These are phyloP conservation scores for Coleophoma cylindrospora DNA, from an alignment of 2,329 filamentous ascomycete genomes.

Conservation along the genomic window DNA sequence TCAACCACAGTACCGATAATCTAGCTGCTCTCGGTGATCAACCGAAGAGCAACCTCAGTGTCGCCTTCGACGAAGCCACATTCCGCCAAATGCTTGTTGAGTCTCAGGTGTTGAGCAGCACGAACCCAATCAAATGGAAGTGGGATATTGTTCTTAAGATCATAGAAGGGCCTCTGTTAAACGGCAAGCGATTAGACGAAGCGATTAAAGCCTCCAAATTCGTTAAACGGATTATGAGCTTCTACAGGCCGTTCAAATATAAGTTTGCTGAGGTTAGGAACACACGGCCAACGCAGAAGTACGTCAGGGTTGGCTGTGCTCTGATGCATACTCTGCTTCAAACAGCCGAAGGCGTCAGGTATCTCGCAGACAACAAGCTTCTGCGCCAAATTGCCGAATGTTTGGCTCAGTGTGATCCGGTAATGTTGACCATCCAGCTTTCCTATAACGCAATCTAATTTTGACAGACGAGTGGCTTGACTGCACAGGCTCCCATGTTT, in stretches of 20 bases:
- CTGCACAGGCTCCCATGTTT: conserved; percentile 84
- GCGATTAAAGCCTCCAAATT: conserved; percentile 95
- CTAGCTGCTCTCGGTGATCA: conserved; percentile 51
- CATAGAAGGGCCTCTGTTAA: conserved; percentile 87
- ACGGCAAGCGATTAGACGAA: conserved; percentile 87
- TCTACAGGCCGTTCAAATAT: conserved; percentile 95
- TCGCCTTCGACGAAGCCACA: conserved; percentile 54
- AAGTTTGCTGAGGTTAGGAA: conserved; percentile 88
- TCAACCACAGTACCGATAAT: conserved; percentile 35
- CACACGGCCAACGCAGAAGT: conserved; percentile 89
- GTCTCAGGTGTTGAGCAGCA: conserved; percentile 80
- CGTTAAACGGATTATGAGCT: conserved; percentile 88
- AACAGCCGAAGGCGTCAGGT: conserved; percentile 77
- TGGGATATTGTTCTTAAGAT: conserved; percentile 90
- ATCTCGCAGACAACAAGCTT: conserved; percentile 87
- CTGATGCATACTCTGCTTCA: conserved; percentile 83
- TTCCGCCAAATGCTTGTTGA: conserved; percentile 66
- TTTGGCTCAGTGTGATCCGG: conserved; percentile 87
- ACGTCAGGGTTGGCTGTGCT: conserved; percentile 84
- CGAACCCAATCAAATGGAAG: conserved; percentile 93
- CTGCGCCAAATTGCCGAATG: conserved; percentile 93
- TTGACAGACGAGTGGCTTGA: conserved; percentile 60
- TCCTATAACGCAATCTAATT: no score
- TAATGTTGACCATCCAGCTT: conserved; percentile 33
- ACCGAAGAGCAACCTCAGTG: conserved; percentile 42